A percentile compares a stretch with the other conserved stretches of the same genome.
These are phyloP conservation scores for Sherardia arvensis DNA, from an alignment of 257 asterid genomes.

Conservation along the genomic window DNA sequence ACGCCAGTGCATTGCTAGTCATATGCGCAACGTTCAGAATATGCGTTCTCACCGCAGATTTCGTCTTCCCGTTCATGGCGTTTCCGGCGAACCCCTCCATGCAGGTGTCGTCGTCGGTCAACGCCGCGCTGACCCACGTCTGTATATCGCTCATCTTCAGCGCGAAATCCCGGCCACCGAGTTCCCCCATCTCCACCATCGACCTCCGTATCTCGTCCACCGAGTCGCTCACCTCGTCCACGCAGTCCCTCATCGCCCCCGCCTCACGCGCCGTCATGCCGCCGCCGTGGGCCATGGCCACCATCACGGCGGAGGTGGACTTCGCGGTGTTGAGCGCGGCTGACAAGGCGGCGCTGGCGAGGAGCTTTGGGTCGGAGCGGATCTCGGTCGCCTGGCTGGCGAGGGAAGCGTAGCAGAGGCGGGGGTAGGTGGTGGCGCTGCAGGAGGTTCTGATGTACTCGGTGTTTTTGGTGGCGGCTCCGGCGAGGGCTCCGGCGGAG, in stretches of 20 bases:
- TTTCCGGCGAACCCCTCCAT: conserved; percentile 56
- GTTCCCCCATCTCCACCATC: conserved; percentile 34
- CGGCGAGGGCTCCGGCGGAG: conserved; percentile 18
- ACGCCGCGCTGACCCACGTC: conserved; percentile 85
- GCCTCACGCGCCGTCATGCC: conserved; percentile 43
- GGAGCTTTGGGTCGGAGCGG: conserved; percentile 36
- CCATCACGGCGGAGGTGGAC: conserved; percentile 35
- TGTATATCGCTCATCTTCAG: conserved; percentile 36
- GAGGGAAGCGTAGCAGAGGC: conserved; percentile 57
- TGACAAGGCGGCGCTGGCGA: conserved; percentile 53
- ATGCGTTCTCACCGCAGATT: conserved; percentile 28
- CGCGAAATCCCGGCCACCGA: conserved; percentile 29
- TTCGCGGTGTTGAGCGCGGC: conserved; percentile 32
- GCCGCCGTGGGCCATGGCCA: conserved; percentile 22
- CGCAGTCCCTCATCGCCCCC: conserved; percentile 59
- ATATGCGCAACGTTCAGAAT: conserved; percentile 44
- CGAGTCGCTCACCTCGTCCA: conserved; percentile 50
- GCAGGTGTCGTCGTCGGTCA: conserved; percentile 71
- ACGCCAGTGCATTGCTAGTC: conserved; percentile 72
- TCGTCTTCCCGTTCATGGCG: conserved; percentile 25
- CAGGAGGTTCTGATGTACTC: conserved; percentile 52
- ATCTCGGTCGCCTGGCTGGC: conserved; percentile 35
- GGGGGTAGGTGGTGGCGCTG: conserved; percentile 55
- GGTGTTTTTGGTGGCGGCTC: conserved; percentile 16
- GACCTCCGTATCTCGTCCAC: conserved; percentile 35